Evolutionary conservation across 768 basidiomycete genomes (phyloP).

Genomic region (Agaricus sinodeliciosus): DNA sequence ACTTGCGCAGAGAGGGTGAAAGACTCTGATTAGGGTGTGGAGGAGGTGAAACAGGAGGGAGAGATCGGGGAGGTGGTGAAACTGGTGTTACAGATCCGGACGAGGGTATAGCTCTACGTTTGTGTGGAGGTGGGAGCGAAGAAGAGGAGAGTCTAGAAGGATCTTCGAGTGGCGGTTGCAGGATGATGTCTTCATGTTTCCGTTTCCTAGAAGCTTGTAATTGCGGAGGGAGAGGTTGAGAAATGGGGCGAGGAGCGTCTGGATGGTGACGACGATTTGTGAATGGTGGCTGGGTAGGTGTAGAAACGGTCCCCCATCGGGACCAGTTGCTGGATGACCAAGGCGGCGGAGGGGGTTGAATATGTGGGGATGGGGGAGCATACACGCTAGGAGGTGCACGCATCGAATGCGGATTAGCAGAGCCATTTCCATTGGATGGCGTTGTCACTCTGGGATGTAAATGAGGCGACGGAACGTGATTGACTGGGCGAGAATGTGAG

Average conservation of each 20-base stretch:
- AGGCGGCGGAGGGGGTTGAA: constrained; percentile 28
- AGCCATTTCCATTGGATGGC: constrained; percentile 9
- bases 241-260: constrained; percentile 1
- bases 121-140: constrained; percentile 17
- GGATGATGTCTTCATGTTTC: constrained; percentile 34
- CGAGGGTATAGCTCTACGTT: constrained; percentile 16
- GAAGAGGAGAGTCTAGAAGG: constrained; percentile 21
- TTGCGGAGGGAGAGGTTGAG: constrained; percentile 19
- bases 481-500: constrained; percentile 2
- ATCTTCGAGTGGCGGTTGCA: constrained; percentile 20
- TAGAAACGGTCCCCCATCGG: constrained; percentile 39
- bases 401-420: constrained; percentile 7
- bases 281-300: constrained; percentile 38
- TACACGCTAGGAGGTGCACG: constrained; percentile 9
- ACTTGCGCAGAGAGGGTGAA: constrained; percentile 51
- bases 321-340: constrained; percentile 28
- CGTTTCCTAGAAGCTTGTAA: constrained; percentile 38
- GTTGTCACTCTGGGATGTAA: constrained; percentile 7
- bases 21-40: constrained; percentile 38
- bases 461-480: constrained; percentile 6
- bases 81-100: constrained; percentile 24
- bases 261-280: constrained; percentile 20
- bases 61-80: constrained; percentile 11
- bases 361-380: constrained; percentile 7
- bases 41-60: constrained; percentile 19